These are phyloP conservation scores for Talaromyces sp. DNA, from an alignment of 2,329 filamentous ascomycete genomes.

Conservation along the genomic window DNA sequence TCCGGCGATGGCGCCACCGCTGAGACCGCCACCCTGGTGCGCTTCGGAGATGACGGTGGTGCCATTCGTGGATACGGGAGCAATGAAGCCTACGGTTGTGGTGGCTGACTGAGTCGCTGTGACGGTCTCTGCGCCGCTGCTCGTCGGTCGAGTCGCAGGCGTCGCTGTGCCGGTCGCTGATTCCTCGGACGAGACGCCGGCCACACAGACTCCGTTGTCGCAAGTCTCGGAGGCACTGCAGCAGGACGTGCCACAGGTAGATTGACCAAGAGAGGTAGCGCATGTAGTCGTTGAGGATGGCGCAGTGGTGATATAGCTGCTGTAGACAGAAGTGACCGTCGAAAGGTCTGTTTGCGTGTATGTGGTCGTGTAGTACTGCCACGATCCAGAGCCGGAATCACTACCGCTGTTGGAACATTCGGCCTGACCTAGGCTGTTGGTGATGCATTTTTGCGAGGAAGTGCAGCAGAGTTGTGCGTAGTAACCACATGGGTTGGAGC, in stretches of 20 bases:
- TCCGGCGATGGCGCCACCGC: conserved; percentile 50
- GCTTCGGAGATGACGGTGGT: conserved; percentile 34
- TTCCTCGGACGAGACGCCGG: conserved; percentile 41
- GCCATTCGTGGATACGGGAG: conserved; percentile 44
- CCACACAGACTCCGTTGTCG: conserved; percentile 39
- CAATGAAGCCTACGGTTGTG: conserved; percentile 45
- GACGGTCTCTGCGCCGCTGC: conserved; percentile 41
- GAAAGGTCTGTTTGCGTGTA: conserved; percentile 54
- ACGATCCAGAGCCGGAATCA: conserved; percentile 41
- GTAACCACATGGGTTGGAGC: conserved; percentile 53
- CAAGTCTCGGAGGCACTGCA: conserved; percentile 46
- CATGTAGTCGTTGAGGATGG: conserved; percentile 39
- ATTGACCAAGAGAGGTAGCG: conserved; percentile 45
- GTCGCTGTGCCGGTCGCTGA: conserved; percentile 38
- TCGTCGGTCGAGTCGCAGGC: conserved; percentile 45
- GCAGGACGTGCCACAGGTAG: conserved; percentile 44
- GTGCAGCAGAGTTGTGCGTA: conserved; percentile 51
- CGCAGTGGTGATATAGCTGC: conserved; percentile 35
- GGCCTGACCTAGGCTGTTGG: conserved; percentile 49
- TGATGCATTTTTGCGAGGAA: conserved; percentile 47
- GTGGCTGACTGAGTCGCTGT: conserved; percentile 42
- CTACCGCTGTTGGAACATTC: conserved; percentile 38
- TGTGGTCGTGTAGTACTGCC: conserved; percentile 58
- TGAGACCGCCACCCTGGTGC: conserved; percentile 37
- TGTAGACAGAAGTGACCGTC: conserved; percentile 55